Percentiles rank a stretch among this genome's conserved stretches.
Conservation (phyloP, 306 rosid genomes). For the Leucaena leucocephala region DNA sequence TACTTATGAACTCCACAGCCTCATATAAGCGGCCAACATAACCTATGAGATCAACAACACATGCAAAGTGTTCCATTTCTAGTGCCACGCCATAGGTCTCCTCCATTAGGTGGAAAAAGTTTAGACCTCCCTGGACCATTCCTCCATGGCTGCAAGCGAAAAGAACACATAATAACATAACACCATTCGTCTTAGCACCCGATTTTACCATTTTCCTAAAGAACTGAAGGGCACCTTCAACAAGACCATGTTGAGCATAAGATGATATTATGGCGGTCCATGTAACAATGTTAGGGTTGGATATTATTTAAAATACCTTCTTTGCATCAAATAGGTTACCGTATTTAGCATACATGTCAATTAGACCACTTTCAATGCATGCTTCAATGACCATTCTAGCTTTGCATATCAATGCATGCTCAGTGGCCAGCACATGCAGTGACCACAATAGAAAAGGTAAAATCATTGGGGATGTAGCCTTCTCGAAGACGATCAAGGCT, state of each 20-base stretch:
- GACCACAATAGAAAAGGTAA: conserved; percentile 67
- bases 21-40: conserved; percentile 60
- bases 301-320: conserved; percentile 53
- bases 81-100: conserved; percentile 53
- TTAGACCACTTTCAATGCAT: conserved; percentile 69
- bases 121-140: conserved; percentile 69
- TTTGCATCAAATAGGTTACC: conserved; percentile 53
- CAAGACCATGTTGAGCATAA: conserved; percentile 71
- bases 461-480: conserved; percentile 64
- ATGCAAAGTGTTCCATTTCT: conserved; percentile 73
- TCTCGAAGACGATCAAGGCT: conserved; percentile 60
- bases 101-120: conserved; percentile 57
- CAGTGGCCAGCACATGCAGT: conserved; percentile 65
- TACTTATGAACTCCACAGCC: conserved; percentile 61
- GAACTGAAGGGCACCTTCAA: conserved; percentile 60
- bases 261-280: conserved; percentile 81
- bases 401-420: conserved; percentile 68
- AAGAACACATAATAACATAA: conserved; percentile 66
- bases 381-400: conserved; percentile 53
- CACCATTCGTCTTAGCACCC: conserved; percentile 50
- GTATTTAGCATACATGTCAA: conserved; percentile 77
- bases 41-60: conserved; percentile 75
- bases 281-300: conserved; percentile 65
- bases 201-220: conserved; percentile 60
- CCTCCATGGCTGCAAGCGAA: conserved; percentile 85